Conservation (phyloP, 768 basidiomycete genomes). For the Suillus decipiens region DNA sequence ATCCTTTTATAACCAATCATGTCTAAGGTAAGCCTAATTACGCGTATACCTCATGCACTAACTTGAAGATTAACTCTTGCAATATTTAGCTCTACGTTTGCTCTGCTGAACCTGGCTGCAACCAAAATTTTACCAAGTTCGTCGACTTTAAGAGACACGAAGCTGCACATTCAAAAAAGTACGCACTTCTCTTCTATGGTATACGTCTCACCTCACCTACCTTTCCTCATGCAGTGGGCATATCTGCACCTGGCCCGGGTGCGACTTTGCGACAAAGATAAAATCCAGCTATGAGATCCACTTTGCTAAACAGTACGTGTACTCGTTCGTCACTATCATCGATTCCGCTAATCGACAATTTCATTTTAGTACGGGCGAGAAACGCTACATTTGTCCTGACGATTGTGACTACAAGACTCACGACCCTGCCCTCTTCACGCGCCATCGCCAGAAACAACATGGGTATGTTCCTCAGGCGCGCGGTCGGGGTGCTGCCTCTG, state of each 20-base stretch:
- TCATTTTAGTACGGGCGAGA: conserved; percentile 24
- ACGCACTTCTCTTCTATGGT: neutral
- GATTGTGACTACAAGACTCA: conserved; percentile 22
- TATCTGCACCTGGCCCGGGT: conserved; percentile 16
- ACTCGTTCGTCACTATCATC: neutral
- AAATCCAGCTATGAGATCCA: conserved; percentile 26
- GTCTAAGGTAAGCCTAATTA: neutral
- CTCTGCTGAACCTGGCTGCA: conserved; percentile 13
- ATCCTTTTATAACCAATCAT: neutral
- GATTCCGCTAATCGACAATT: neutral
- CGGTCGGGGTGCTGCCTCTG: neutral
- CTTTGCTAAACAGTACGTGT: conserved; percentile 21
- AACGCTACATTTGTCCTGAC: conserved; percentile 7
- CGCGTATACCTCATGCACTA: neutral
- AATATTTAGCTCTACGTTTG: conserved; percentile 18
- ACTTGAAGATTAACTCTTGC: neutral
- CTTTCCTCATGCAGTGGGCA: conserved; percentile 17
- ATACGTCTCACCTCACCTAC: neutral
- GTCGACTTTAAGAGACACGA: conserved; percentile 26
- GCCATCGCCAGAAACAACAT: conserved; percentile 26
- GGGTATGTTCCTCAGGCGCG: conserved; percentile 19
- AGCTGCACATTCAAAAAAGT: neutral
- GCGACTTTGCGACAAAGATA: conserved; percentile 17
- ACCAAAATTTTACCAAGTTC: conserved; percentile 16
- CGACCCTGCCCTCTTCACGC: conserved; percentile 28